Percentiles rank a stretch among this genome's conserved stretches.
These are phyloP conservation scores for Aspergillus melleus DNA, from an alignment of 2,329 filamentous ascomycete genomes.

Conservation along the genomic window DNA sequence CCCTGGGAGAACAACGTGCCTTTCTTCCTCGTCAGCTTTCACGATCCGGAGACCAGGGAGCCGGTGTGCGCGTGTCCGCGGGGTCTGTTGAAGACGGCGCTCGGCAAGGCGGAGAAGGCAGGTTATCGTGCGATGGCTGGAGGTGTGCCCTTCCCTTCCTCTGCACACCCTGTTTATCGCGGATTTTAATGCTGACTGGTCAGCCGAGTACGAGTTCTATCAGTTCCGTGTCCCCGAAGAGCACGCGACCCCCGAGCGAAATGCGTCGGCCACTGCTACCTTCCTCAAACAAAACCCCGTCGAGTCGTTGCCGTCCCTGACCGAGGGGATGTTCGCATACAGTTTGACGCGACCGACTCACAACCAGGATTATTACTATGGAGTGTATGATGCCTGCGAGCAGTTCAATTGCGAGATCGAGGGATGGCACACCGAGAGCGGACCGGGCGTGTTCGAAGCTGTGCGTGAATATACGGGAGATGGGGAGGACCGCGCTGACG, in stretches of 20 bases:
- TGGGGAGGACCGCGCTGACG: slow-evolving; percentile 18
- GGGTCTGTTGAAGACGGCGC: slow-evolving; percentile 67
- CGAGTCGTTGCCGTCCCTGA: slow-evolving; percentile 72
- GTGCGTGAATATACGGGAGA: slow-evolving; percentile 43
- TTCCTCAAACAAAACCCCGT: slow-evolving; percentile 75
- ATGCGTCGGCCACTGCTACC: slow-evolving; percentile 67
- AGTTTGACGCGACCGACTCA: slow-evolving; percentile 82
- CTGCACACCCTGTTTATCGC: not conserved
- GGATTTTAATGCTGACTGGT: slow-evolving; percentile 11
- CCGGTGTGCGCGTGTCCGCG: slow-evolving; percentile 78
- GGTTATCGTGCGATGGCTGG: slow-evolving; percentile 88
- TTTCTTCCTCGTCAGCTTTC: slow-evolving; percentile 81
- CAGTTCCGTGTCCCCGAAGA: slow-evolving; percentile 72
- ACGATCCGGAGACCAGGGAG: slow-evolving; percentile 72
- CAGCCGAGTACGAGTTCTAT: slow-evolving; percentile 94
- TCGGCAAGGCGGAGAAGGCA: slow-evolving; percentile 65
- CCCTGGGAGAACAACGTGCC: slow-evolving; percentile 88
- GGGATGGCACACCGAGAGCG: slow-evolving; percentile 94
- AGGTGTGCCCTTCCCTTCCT: slow-evolving; percentile 54
- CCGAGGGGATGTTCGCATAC: slow-evolving; percentile 96
- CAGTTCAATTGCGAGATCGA: slow-evolving; percentile 80
- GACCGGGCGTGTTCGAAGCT: slow-evolving; percentile 92
- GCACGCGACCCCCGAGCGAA: slow-evolving; percentile 53
- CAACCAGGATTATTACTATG: slow-evolving; percentile 91
- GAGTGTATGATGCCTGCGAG: slow-evolving; percentile 76